Evolutionary conservation across 306 rosid genomes (phyloP), one percentile per base, ranked within the genome.

Genomic region (Mucuna pruriens): DNA sequence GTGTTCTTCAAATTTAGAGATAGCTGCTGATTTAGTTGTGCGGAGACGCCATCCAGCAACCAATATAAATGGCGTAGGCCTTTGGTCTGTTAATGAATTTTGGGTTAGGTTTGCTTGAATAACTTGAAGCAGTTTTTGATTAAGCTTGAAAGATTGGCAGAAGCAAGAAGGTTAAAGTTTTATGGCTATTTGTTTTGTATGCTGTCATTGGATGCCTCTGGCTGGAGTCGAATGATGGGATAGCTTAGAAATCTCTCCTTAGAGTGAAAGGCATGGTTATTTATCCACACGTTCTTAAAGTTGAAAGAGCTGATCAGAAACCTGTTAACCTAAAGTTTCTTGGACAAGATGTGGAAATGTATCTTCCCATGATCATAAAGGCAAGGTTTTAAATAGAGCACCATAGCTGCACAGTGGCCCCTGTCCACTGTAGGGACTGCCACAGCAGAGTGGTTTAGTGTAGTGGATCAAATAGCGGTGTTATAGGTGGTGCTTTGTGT

Each of bases 291-390:
- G 0, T 68, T 42, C 74, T 42, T 45, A 11, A 40, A 54, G 52
- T 12, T 38, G 22, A 44, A 44, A 44, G 39, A 44, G 22, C 38
- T 67, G 23, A 23, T 26, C 15, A 17, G 63, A 19, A 51, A 19
- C 33, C 5, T 51, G 77, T 34, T 31, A 42, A 10, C 33, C 64
- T 40, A 5, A 71, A 31, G 1, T 44, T 51, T 72, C 46, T 9
- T 12, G 16, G 29, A 71, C 16, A 72, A 51, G 64, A 52, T 4
- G 7, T 11, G 1, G 31, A 19, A 72, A 17, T n/a, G 61, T 31
- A 19, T 51, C 64, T 40, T 71, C 31, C 77, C 77, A 71, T 46
- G 45, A 46, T n/a, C 15, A 49, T 17, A n/a, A n/a, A n/a, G n/a
- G n/a, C n/a, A n/a, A n/a, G n/a, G n/a, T n/a, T n/a, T n/a, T n/a